Evolutionary conservation across 306 rosid species (phyloP), one percentile per base, ranked within the genome.

Genomic region (Dalbergia cultrata): DNA sequence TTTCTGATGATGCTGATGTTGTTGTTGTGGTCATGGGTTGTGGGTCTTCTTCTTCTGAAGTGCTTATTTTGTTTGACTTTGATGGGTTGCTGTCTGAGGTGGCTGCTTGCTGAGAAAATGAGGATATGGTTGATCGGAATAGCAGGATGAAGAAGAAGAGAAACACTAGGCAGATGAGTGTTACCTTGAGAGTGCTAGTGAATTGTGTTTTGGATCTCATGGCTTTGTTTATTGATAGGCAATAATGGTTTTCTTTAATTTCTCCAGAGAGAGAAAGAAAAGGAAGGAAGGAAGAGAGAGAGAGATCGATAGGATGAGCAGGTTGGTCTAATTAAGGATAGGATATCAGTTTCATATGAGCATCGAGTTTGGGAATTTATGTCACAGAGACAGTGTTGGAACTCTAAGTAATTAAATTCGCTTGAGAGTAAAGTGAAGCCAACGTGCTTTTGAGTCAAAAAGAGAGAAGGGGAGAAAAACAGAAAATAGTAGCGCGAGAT

Each of bases 111-210:
- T 85, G 87, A 18, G 93, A 80, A 52, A 83, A 18, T 33, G 94
- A 76, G 53, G 86, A 78, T 47, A 88, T 72, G 58, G 73, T 81
- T 44, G 96, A 87, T 31, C 90, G 73, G 75, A 88, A 17, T 45
- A 91, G 58, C 50, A 93, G 74, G 70, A 90, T 16, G 72, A 88
- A 59, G 72, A 93, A 56, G 79, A 83, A 31, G 83, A 90, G 60
- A 43, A 83, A 72, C 19, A 79, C 66, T 50, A 87, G 77, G 45
- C 80, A 66, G 41, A 86, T 44, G 13, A 93, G 68, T 41, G 88
- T 61, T 60, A 95, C 76, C 77, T 93, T 95, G 49, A 90, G 83
- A 83, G 65, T 85, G 76, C 79, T 60, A 13, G 80, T 45, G 82
- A 84, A 64, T 70, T 81, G 86, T 31, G 84, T 63, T 74, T 81